These are phyloP conservation scores for Arabis alpina DNA, from an alignment of 345 rosid genomes.

Conservation along the genomic window DNA sequence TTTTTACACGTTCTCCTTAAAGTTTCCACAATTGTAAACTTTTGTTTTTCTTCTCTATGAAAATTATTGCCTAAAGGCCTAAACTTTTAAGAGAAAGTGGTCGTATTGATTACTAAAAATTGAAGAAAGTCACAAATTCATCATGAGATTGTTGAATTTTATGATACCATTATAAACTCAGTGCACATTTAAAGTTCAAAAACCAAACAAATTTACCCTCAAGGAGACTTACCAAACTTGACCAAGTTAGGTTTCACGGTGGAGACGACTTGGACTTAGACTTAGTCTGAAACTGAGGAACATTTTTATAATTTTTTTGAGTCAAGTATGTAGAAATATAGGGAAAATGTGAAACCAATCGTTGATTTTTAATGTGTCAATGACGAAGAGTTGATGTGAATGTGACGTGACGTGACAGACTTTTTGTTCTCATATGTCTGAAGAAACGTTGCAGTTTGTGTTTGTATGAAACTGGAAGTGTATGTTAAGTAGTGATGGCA, in stretches of 20 bases:
- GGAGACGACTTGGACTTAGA: neutral
- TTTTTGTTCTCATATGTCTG: constrained; percentile 11
- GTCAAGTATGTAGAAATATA: constrained; percentile 6
- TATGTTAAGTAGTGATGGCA: constrained; percentile 11
- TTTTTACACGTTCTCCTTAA: constrained; percentile 1
- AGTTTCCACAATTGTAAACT: constrained; percentile 25
- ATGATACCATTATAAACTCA: constrained; percentile 4
- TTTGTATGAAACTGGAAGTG: constrained; percentile 3
- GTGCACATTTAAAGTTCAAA: constrained; percentile 20
- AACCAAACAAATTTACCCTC: constrained; percentile 1
- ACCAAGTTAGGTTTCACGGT: constrained; percentile 31
- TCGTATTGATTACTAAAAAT: neutral
- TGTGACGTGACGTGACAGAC: constrained; percentile 14
- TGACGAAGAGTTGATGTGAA: constrained; percentile 18
- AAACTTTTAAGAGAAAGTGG: constrained; percentile 17
- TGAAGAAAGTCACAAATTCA: constrained; percentile 24
- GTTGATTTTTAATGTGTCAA: constrained; percentile 20
- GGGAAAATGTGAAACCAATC: neutral
- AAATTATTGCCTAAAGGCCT: constrained; percentile 20
- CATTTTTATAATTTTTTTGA: neutral
- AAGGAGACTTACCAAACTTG: constrained; percentile 34
- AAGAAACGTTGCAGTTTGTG: constrained; percentile 30
- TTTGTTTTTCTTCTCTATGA: constrained; percentile 1
- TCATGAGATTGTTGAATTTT: constrained; percentile 31
- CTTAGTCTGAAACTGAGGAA: constrained; percentile 7